A percentile compares a stretch with the other conserved stretches of the same genome.
These are phyloP conservation scores for Bathelium albidoporum DNA, from an alignment of 495 filamentous ascomycete genomes.

Conservation along the genomic window DNA sequence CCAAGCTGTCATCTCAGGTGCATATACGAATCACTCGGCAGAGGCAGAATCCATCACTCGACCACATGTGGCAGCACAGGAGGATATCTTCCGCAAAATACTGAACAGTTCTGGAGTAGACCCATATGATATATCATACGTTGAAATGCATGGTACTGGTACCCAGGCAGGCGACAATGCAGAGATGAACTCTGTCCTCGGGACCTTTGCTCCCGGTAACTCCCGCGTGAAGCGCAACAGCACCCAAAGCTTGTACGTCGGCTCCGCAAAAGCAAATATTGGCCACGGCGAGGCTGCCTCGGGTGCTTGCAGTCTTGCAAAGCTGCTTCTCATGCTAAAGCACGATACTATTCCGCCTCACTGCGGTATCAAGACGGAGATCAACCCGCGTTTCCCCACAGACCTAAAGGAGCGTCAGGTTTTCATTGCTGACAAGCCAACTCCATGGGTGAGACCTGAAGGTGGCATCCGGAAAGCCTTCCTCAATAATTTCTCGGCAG, in stretches of 20 bases:
- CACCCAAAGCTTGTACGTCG: slow-evolving; percentile 21
- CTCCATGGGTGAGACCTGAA: slow-evolving; percentile 17
- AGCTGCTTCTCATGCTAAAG: slow-evolving; percentile 32
- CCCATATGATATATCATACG: slow-evolving; percentile 23
- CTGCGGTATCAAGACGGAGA: slow-evolving; percentile 28
- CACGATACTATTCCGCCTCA: slow-evolving; percentile 31
- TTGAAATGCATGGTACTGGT: slow-evolving; percentile 36
- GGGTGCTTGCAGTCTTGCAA: slow-evolving; percentile 29
- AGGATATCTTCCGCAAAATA: slow-evolving; percentile 16
- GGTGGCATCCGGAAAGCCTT: slow-evolving; percentile 34
- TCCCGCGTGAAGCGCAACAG: not conserved
- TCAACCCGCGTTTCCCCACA: slow-evolving; percentile 32
- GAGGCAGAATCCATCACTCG: slow-evolving; percentile 31
- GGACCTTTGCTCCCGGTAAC: slow-evolving; percentile 24
- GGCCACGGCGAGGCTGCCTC: slow-evolving; percentile 30
- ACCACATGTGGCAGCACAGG: slow-evolving; percentile 25
- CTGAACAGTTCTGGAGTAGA: slow-evolving; percentile 14
- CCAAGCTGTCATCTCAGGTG: slow-evolving; percentile 20
- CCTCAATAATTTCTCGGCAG: slow-evolving; percentile 59
- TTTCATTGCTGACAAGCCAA: slow-evolving; percentile 28
- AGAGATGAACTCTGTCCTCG: slow-evolving; percentile 30
- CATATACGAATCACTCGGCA: slow-evolving; percentile 26
- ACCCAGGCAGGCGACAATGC: slow-evolving; percentile 32
- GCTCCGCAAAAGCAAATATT: slow-evolving; percentile 27
- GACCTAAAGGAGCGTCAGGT: slow-evolving; percentile 25